These are phyloP conservation scores for Saccharomycopsis javanensis DNA, from an alignment of 805 yeast species.

Conservation along the genomic window DNA sequence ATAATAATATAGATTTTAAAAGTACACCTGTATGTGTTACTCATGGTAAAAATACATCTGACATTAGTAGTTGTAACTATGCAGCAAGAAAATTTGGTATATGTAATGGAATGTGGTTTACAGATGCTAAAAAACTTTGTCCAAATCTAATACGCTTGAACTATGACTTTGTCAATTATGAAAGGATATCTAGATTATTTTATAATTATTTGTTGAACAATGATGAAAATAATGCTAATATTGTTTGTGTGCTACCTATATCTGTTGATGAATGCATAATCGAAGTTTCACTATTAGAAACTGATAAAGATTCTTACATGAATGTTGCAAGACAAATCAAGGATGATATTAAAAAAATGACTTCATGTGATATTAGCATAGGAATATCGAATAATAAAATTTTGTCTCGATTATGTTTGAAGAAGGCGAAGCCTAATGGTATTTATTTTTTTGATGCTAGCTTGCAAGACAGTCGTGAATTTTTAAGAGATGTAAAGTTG, in stretches of 20 bases:
- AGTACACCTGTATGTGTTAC: conserved; percentile 54
- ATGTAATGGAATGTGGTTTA: conserved; percentile 84
- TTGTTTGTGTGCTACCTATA: conserved; percentile 60
- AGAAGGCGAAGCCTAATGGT: conserved; percentile 77
- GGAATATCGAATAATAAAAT: conserved; percentile 72
- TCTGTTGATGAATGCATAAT: conserved; percentile 89
- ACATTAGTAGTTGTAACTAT: conserved; percentile 88
- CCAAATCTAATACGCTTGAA: conserved; percentile 56
- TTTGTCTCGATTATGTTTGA: conserved; percentile 64
- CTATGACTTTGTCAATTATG: conserved; percentile 70
- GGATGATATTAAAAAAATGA: conserved; percentile 31
- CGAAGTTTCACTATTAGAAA: conserved; percentile 38
- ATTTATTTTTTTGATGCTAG: conserved; percentile 29
- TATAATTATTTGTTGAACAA: conserved; percentile 46
- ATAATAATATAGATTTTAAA: conserved; percentile 40
- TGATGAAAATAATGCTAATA: conserved; percentile 16
- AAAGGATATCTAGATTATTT: conserved; percentile 49
- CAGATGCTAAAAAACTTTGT: conserved; percentile 52
- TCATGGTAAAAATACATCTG: conserved; percentile 49
- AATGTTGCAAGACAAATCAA: conserved; percentile 30
- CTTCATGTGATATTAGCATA: conserved; percentile 64
- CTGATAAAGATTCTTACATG: neutral
- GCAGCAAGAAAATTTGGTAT: conserved; percentile 74
- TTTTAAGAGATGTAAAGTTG: conserved; percentile 31
- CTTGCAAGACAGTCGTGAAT: conserved; percentile 23